phyloP scores from a whole-genome alignment of 2,329 filamentous ascomycete species.

The Talaromyces sp. region DNA sequence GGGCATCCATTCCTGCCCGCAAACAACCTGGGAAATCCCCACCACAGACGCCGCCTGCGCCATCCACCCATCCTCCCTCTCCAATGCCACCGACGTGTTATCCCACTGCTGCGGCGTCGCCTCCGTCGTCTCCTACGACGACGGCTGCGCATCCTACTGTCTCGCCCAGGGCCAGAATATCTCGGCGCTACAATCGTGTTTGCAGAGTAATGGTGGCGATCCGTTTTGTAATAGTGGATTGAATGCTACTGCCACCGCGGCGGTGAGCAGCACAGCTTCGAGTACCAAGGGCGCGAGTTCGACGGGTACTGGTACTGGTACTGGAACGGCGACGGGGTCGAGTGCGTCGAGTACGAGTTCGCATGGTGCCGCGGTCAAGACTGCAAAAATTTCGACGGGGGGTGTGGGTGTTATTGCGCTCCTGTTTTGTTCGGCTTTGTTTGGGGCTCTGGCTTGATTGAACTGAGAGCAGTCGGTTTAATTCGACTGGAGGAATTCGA shows the following conservation, averaged over 20 bases:
- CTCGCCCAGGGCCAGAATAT: conserved; percentile 44
- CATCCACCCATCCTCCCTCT: conserved; percentile 33
- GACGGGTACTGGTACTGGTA: background rate
- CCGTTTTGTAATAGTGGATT: conserved; percentile 47
- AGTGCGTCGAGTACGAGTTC: conserved; percentile 23
- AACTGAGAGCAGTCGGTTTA: too few relatives aligned
- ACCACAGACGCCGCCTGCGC: conserved; percentile 49
- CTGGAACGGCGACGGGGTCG: conserved; percentile 18
- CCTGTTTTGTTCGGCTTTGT: conserved; percentile 32
- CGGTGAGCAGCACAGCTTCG: conserved; percentile 1
- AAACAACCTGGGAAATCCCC: conserved; percentile 45
- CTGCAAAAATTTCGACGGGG: conserved; percentile 29
- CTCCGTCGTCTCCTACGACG: conserved; percentile 47
- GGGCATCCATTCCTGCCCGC: conserved; percentile 24
- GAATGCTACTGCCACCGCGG: conserved; percentile 42
- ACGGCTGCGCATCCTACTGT: conserved; percentile 54
- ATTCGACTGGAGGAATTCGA: too few relatives aligned
- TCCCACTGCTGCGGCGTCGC: conserved; percentile 48
- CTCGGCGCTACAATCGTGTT: conserved; percentile 39
- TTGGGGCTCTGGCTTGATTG: conserved; percentile 31
- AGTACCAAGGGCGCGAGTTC: conserved; percentile 1
- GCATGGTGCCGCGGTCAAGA: conserved; percentile 24
- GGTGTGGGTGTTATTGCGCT: conserved; percentile 34
- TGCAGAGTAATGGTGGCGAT: conserved; percentile 41
- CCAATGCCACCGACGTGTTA: conserved; percentile 47